Base-by-base conservation (phyloP, 148 eudicot species). In the Chenopodium berlandieri region DNA sequence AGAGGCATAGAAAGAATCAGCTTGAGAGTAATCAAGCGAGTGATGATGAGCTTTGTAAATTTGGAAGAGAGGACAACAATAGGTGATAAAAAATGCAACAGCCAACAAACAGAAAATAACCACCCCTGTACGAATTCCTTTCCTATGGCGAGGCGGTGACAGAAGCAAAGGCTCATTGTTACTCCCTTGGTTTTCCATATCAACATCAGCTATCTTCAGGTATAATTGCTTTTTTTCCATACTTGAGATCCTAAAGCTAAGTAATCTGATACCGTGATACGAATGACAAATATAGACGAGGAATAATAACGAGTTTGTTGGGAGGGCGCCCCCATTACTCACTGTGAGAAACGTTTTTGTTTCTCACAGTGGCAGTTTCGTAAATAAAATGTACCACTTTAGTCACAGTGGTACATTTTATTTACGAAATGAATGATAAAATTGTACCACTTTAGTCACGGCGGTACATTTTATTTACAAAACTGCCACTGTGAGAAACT, bases 1-100 rank as follows among this genome's bases (percentile, higher is more conserved):
- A 64, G 65, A 50, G 16, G 71, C 20, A 23, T 75, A 81, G 74
- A 81, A 81, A 17, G 83, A 81, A 81, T 81, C 83, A 31, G 78
- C 74, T 75, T 32, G 75, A 67, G 46, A 71, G 56, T 81, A 81
- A 73, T 73, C 60, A 46, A 13, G 12, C 0, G 66, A 66, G 12
- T 3, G 73, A n/a, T n/a, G 23, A 66, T 65, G 32, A 22, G 48
- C 78, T 63, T 74, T 20, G 56, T 48, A 32, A 47, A n/a, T 44
- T 73, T 34, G 27, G 50, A 32, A 65, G 7, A 65, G 14, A 74
- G 66, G 9, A 31, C 37, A 65, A 65, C 65, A 64, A 70, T 40
- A 14, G 20, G 62, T 27, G 23, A 74, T 30, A 9, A 81, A 31
- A 32, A 75, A 73, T 12, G 60, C 74, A 34, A 48, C n/a, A 16